Percentiles rank a stretch among this genome's conserved stretches.
Evolutionary conservation across 805 yeast genomes (phyloP).

Genomic region (Zygotorulaspora chibaensis): DNA sequence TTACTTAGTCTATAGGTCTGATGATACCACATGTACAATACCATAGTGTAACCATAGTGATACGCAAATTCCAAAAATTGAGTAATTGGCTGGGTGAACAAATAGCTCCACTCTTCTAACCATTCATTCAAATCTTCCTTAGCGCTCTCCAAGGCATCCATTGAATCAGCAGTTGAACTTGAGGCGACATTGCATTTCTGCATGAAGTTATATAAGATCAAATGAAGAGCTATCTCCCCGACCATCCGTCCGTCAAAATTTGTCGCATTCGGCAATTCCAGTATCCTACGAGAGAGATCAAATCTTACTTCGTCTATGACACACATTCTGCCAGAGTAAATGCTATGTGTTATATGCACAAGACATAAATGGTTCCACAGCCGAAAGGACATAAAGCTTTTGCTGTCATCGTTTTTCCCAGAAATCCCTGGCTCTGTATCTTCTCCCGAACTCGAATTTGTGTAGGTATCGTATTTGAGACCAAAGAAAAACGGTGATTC

Average conservation of each 20-base stretch:
- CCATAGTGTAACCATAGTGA: slow-evolving; percentile 54
- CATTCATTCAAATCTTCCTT: slow-evolving; percentile 50
- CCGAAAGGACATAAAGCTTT: slow-evolving; percentile 51
- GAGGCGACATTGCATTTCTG: slow-evolving; percentile 32
- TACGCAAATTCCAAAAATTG: slow-evolving; percentile 73
- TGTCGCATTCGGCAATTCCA: slow-evolving; percentile 56
- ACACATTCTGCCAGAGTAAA: slow-evolving; percentile 62
- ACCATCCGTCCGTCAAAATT: slow-evolving; percentile 82
- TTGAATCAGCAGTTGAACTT: slow-evolving; percentile 32
- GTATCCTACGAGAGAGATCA: slow-evolving; percentile 53
- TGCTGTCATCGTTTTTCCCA: slow-evolving; percentile 44
- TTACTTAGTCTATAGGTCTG: slow-evolving; percentile 3
- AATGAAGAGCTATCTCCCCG: slow-evolving; percentile 62
- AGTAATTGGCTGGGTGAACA: slow-evolving; percentile 64
- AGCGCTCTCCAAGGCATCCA: slow-evolving; percentile 23
- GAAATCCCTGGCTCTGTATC: slow-evolving; percentile 5
- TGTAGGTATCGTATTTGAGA: slow-evolving; percentile 20
- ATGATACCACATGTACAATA: slow-evolving; percentile 36
- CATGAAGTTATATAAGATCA: slow-evolving; percentile 47
- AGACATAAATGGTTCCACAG: slow-evolving; percentile 69
- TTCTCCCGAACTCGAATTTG: slow-evolving; percentile 16
- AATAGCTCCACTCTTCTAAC: slow-evolving; percentile 65
- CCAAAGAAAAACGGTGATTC: slow-evolving; percentile 10
- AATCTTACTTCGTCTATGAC: slow-evolving; percentile 56
- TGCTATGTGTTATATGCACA: slow-evolving; percentile 62